Evolutionary conservation across 2,329 filamentous ascomycete species (phyloP), one percentile per base, ranked within the genome.

Genomic region (Tolypocladium tropicale): DNA sequence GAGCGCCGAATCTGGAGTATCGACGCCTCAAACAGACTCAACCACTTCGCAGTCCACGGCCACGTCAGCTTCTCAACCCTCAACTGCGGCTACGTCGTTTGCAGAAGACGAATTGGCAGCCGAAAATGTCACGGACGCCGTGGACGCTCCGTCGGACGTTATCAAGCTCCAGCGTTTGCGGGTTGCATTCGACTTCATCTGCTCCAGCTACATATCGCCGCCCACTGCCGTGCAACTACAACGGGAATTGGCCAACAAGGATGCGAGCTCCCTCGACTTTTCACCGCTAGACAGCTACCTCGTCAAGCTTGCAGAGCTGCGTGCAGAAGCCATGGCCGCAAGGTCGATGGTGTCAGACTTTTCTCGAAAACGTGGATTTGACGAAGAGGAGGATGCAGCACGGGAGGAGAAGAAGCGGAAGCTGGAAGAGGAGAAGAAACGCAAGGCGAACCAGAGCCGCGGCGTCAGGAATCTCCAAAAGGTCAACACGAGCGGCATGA

Each of bases 401-500:
- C 74, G 85, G 3, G 84, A 83, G 3, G 89, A 92, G 69, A 96
- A 94, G 81, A 92, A 88, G 75, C 78, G 86, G 48, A 92, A 86
- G 69, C 84, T 87, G 72, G 91, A 96, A 53, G 93, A 96, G 59
- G 92, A 96, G 57, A 92, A 96, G 57, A 88, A 86, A 74, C 86
- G 83, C 70, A 92, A 95, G 74, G 83, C 81, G 3, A 77, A 76
- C 28, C 82, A 89, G 72, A 94, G 88, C 59, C 79, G 84, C 32
- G 92, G 84, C 0, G 83, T 96, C 1, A 86, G 85, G 67, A 81
- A 92, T 52, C 70, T 99, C 65, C 88, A 88, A 69, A 99, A 97
- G 74, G 93, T 92, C 52, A 89, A 97, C 72, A 92, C 88, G 0
- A 83, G 74, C 25, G 94, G 94, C 1, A 99, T 99, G 94, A 94